Evolutionary conservation across 129 eudicot species (phyloP).

Genomic region (Flaveria trinervia): DNA sequence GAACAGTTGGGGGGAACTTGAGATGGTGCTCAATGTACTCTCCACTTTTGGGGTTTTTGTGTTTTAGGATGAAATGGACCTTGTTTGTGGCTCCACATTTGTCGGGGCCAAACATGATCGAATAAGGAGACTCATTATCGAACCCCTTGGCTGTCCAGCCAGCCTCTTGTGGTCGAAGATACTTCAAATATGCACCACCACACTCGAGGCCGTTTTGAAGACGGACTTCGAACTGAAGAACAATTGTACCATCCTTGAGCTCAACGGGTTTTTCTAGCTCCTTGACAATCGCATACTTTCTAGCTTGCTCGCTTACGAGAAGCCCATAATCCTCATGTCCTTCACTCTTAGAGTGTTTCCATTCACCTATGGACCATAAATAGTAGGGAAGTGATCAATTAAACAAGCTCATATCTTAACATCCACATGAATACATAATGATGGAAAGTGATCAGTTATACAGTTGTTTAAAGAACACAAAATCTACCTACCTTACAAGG

Average conservation of each 20-base stretch:
- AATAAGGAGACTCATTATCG: constrained; percentile 87
- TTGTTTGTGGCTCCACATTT: constrained; percentile 96
- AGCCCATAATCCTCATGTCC: constrained; percentile 97
- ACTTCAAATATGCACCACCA: constrained; percentile 92
- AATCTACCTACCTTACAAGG: not conserved
- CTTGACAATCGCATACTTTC: constrained; percentile 88
- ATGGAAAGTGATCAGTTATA: not conserved
- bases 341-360: constrained; percentile 94
- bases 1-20: constrained; percentile 85
- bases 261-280: constrained; percentile 71
- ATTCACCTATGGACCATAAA: constrained; percentile 55
- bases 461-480: not conserved
- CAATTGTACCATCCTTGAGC: constrained; percentile 66
- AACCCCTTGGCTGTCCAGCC: constrained; percentile 88
- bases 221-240: constrained; percentile 92
- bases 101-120: constrained; percentile 95
- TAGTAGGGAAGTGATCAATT: constrained; percentile 1
- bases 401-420: not conserved
- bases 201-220: constrained; percentile 92
- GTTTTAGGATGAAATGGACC: constrained; percentile 93
- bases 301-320: constrained; percentile 86
- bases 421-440: not conserved
- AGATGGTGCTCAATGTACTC: constrained; percentile 90
- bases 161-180: constrained; percentile 90
- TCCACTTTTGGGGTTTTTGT: constrained; percentile 88